Evolutionary conservation across 495 filamentous ascomycete genomes (phyloP).

Genomic region (Aspergillus mulundensis): DNA sequence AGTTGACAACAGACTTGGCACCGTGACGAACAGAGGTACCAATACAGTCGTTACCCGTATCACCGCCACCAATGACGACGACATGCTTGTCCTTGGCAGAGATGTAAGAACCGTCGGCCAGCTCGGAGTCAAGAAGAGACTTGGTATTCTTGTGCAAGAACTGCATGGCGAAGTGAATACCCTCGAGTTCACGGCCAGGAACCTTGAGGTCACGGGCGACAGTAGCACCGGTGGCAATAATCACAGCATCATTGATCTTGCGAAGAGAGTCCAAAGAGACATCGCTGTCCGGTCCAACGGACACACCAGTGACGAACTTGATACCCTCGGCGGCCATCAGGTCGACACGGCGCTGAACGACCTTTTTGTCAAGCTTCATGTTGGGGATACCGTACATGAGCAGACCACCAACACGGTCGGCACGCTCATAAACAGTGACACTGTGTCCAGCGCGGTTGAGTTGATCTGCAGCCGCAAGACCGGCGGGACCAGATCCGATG

Average conservation of each 20-base stretch:
- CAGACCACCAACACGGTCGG: constrained; percentile 88
- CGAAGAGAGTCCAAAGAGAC: constrained; percentile 73
- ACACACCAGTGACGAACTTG: constrained; percentile 70
- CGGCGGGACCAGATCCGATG: constrained; percentile 91
- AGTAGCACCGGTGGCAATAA: constrained; percentile 95
- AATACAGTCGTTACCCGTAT: constrained; percentile 99
- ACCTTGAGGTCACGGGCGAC: constrained; percentile 96
- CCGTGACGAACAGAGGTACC: constrained; percentile 97
- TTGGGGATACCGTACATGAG: constrained; percentile 99
- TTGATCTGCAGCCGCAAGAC: constrained; percentile 90
- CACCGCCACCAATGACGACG: constrained; percentile 96
- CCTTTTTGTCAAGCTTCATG: constrained; percentile 99
- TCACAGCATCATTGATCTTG: constrained; percentile 73
- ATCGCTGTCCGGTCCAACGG: constrained; percentile 72
- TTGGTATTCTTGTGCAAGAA: constrained; percentile 99
- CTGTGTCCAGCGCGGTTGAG: constrained; percentile 89
- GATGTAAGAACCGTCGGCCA: constrained; percentile 85
- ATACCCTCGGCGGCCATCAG: constrained; percentile 94
- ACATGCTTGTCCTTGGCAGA: constrained; percentile 97
- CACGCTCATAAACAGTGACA: constrained; percentile 94
- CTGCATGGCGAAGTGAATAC: constrained; percentile 98
- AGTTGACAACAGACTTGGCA: constrained; percentile 95
- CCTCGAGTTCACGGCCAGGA: constrained; percentile 82
- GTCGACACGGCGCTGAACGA: constrained; percentile 93
- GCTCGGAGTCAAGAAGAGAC: constrained; percentile 89